Base-by-base conservation (phyloP, 441 rosid genomes). In the Capsella rubella region DNA sequence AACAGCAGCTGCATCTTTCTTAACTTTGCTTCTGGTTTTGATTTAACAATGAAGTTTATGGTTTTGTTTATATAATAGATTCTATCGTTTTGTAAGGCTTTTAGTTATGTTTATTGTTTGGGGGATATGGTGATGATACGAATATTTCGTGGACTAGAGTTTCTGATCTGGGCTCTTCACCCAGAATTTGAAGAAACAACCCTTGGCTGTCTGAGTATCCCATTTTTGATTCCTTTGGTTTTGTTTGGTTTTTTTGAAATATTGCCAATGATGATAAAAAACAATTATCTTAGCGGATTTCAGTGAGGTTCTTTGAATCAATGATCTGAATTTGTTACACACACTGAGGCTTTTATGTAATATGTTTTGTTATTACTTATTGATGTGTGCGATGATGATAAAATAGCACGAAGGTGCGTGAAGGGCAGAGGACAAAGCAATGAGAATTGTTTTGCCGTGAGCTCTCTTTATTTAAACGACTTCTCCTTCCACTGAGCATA, bases 171-270 rank as follows among this genome's bases (percentile, higher is more conserved):
- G 88, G 87, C 67, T 46, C 83, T 62, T 78, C 55, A 40, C 84
- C 83, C 80, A 52, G 84, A 78, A 87, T 73, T 84, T 92, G 99
- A 95, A 79, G 97, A 92, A 73, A 55, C 79, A 88, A 80, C 97
- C 99, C 99, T 95, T 92, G 97, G 99, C 97, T 95, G 99, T 92
- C 97, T 95, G 97, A 95, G 96, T 89, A 85, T 54, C 2, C 4
- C 0, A 3, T 51, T 18, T 14, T 2, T 6, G 3, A 31, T 18
- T 51, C 3, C 0, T 0, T 13, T 10, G 3, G 34, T 31, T 9
- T 11, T 37, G 5, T 1, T 40, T 28, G 1, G 2, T 52, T 40
- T 18, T 18, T n/a, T 9, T 27, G 6, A 1, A 5, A 1, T 34
- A 6, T 43, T 0, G 39, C 94, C 79, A 28, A 82, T 92, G 99